Evolutionary conservation across 2,329 filamentous ascomycete genomes (phyloP), one percentile per base, ranked within the genome.

Genomic region (Lizonia empirigonia): DNA sequence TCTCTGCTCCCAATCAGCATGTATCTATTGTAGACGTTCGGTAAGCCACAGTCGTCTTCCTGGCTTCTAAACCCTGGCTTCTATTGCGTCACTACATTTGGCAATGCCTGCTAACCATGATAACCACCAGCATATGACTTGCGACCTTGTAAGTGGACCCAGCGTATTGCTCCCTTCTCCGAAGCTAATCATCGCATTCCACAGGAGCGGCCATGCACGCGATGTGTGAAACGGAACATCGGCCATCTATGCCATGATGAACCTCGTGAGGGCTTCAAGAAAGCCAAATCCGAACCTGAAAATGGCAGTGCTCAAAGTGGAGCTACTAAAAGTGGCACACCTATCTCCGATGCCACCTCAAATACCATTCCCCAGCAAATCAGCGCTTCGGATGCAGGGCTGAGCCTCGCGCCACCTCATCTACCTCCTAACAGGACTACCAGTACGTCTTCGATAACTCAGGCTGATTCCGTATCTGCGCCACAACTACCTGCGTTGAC

Each of bases 181-280:
- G 67, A 59, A 58, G 60, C 73, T 75, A 60, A 75, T 70, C 32
- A 32, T 36, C 38, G 66, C 54, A 58, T 71, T 68, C 66, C 60
- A 67, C 75, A 95, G 91, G 91, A 96, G 80, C 88, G 94, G 73
- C 94, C 94, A 69, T 99, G 94, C 83, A 93, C 91, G 68, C 85
- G 94, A 77, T 99, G 94, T 80, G 90, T 97, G 77, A 99, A 97
- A 79, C 88, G 94, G 70, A 96, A 96, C 78, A 99, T 99, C 74
- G 94, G 93, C 67, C 94, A 99, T 76, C 83, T 99, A 62, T 99
- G 94, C 76, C 94, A 97, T 78, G 94, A 99, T 76, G 94, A 97
- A 77, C 93, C 92, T 63, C 87, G 93, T 74, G 93, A 99, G 69
- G 62, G 62, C 62, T 84, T 87, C 53, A 96, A 94, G 77, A 93